Base-by-base conservation (phyloP, 192 early-diverging fungal genomes). In the Mortierella antarctica region DNA sequence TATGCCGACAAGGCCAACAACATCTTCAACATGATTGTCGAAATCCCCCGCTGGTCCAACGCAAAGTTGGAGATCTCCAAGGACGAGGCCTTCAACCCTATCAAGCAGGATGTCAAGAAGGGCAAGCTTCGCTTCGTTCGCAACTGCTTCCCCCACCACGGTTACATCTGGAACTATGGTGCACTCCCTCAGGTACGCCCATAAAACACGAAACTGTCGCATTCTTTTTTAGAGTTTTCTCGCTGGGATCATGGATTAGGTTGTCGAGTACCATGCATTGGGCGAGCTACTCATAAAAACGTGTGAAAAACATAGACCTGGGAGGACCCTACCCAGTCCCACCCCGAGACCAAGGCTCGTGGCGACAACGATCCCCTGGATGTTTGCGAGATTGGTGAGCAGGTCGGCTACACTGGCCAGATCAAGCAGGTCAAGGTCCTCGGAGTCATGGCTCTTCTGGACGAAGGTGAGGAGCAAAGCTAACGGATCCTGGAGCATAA, bases 161-260 rank as follows among this genome's bases (percentile, higher is more conserved):
- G 98, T 69, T 99, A 99, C 87, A 98, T 99, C 87, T 99, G 98
- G 98, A 99, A 99, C 96, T 98, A 99, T 79, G 98, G 98, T 82
- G 97, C 97, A 70, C 90, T 99, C 80, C 98, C 98, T 44, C 96
- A 97, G 80, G 90, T 91, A 83, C 10, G 56, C 7, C 7, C 8
- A 12, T 50, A 18, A 31, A 31, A 31, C 31, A 31, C 31, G 31
- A 31, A 31, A 31, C 1, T 21, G 6, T 65, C 61, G 7, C 8
- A 9, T 49, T 47, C 14, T 60, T 40, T 6, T 7, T 44, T 31
- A 14, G 17, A 39, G 21, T 21, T 17, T 6, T 21, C n/a, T 53
- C 2, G 18, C 20, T 56, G 54, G 9, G 31, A 31, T 31, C 31
- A 1, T 31, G 31, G 31, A 31, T 31, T 3, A 31, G 31, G 31